Base-by-base conservation (phyloP, 768 basidiomycete species). In the Hortiboletus flavorubellus region DNA sequence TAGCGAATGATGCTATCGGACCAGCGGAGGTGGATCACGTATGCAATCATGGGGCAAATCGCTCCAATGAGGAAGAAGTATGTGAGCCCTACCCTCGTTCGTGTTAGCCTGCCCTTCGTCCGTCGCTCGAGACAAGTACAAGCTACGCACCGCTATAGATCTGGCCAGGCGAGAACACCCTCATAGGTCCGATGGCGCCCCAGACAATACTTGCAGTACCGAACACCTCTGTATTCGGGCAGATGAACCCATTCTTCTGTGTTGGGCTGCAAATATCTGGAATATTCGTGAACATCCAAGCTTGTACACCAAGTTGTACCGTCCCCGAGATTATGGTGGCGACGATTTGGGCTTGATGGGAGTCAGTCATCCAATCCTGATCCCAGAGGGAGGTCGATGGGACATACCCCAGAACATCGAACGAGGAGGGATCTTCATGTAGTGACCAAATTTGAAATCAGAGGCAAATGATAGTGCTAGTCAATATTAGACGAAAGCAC, bases 1-100 rank as follows among this genome's bases (percentile, higher is more conserved):
- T 83, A 85, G 59, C 81, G 80, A 46, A 83, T 61, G 63, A 76
- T 79, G 64, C 79, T 76, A 54, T 85, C 80, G n/a, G 89, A 87
- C 75, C 78, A 93, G 63, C 75, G 80, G 63, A 76, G 70, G 49
- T 77, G 72, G 55, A 86, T 62, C 56, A 83, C 55, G 64, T 79
- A 91, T 38, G 79, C 76, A 46, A 80, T 51, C 53, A 79, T 30
- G 0, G 91, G 91, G 49, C 80, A 77, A 47, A 85, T 11, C 47
- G 84, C 79, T n/a, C 92, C 92, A 53, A 87, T 65, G 54, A 91
- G 79, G 86, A 93, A 93, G 75, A 89, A 91, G 68, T 83, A 84
- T 3, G 79, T 64, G n/a, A 91, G 77, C 51, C 23, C 69, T 67
- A 34, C 33, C 10, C 15, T 9, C 37, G 29, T 51, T 47, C 42